Evolutionary conservation across 495 filamentous ascomycete genomes (phyloP), one percentile per base, ranked within the genome.

Genomic region (Penicillium egyptiacum): DNA sequence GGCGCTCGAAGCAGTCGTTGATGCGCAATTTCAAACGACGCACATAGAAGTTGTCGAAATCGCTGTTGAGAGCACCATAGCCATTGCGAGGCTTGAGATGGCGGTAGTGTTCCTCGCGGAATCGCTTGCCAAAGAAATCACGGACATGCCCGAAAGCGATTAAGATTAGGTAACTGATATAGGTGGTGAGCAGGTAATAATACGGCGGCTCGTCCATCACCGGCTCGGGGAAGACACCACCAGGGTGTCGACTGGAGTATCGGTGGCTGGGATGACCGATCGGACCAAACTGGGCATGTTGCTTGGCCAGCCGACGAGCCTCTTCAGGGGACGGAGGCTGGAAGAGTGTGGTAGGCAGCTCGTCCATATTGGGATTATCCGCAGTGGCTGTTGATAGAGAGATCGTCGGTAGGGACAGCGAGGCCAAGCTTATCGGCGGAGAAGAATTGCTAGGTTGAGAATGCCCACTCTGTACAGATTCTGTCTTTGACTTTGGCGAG

Each of bases 31-130:
- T 96, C 65, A 98, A 70, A 56, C 94, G 83, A 46, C 94, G 84
- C 37, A 94, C 89, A 73, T 98, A 98, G 72, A 98, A 98, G 73
- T 91, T 98, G 76, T 98, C 94, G 64, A 98, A 98, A 73, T 98
- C 94, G 61, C 90, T 95, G 72, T 97, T 97, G 62, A 98, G 78
- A n/a, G 94, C 90, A 17, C 92, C 94, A 70, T 96, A 97, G 41
- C 94, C 94, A 72, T 97, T 89, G 50, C 81, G 78, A 22, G 84
- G 81, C 69, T 88, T 90, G 63, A 98, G 75, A 63, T 96, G 88
- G 65, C 83, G 84, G 73, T 98, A 98, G 53, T 87, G 79, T 50
- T 88, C 83, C 63, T 91, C 81, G 66, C 87, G 85, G 73, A 98
- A 96, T 22, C 91, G 84, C 77, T 97, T 98, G 62, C 95, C 94